Conservation (phyloP, 2,329 filamentous ascomycete genomes). For the Didymella keratinophila region DNA sequence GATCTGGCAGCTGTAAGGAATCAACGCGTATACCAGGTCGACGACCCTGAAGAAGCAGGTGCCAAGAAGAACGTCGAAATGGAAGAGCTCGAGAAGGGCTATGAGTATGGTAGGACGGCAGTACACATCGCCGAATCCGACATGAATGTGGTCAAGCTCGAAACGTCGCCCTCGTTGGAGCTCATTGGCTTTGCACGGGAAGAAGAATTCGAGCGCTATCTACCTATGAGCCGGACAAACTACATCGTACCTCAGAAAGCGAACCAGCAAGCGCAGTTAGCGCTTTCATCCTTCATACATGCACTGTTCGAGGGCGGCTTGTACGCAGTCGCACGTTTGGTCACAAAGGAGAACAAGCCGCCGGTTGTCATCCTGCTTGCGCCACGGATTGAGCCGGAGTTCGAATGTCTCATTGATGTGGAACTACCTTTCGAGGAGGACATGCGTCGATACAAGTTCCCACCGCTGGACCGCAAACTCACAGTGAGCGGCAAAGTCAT, state of each 20-base stretch:
- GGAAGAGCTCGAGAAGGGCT: slow-evolving; percentile 89
- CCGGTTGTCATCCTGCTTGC: slow-evolving; percentile 80
- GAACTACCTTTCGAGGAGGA: slow-evolving; percentile 95
- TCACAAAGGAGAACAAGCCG: slow-evolving; percentile 81
- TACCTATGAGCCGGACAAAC: slow-evolving; percentile 82
- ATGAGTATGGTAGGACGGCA: slow-evolving; percentile 89
- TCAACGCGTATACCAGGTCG: slow-evolving; percentile 80
- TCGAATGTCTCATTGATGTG: slow-evolving; percentile 88
- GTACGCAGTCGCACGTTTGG: slow-evolving; percentile 85
- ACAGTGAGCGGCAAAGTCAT: slow-evolving; percentile 85
- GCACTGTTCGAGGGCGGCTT: slow-evolving; percentile 84
- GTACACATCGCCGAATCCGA: slow-evolving; percentile 90
- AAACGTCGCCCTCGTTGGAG: slow-evolving; percentile 76
- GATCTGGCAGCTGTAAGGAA: slow-evolving; percentile 75
- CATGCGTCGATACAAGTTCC: slow-evolving; percentile 87
- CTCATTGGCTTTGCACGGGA: slow-evolving; percentile 86
- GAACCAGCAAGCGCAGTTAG: slow-evolving; percentile 83
- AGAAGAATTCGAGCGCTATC: slow-evolving; percentile 81
- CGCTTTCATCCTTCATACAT: slow-evolving; percentile 87
- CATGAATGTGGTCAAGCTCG: slow-evolving; percentile 84
- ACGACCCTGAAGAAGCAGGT: slow-evolving; percentile 75
- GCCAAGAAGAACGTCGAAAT: slow-evolving; percentile 82
- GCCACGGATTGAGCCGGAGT: slow-evolving; percentile 77
- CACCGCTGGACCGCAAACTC: slow-evolving; percentile 84
- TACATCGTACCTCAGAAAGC: slow-evolving; percentile 78